Evolutionary conservation across 805 yeast genomes (phyloP).

Genomic region (Maudiozyma serrabonitensis): DNA sequence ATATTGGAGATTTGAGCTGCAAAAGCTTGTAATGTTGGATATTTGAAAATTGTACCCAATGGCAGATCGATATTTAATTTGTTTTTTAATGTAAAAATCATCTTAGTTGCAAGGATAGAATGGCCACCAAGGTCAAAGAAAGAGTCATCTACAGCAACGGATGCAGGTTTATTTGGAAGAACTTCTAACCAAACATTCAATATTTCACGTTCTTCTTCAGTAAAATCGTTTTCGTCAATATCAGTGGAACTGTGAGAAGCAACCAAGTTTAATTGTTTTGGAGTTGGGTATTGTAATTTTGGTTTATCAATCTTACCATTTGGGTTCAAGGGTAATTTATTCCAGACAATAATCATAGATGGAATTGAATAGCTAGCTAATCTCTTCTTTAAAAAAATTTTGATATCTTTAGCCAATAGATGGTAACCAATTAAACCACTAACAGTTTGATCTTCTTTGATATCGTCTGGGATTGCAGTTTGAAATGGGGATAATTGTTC

Average conservation of each 20-base stretch:
- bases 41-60: slow-evolving; percentile 78
- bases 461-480: slow-evolving; percentile 35
- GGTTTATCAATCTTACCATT: slow-evolving; percentile 98
- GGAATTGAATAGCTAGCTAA: slow-evolving; percentile 93
- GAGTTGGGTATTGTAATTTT: slow-evolving; percentile 87
- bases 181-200: slow-evolving; percentile 80
- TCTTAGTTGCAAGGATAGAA: slow-evolving; percentile 90
- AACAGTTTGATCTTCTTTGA: slow-evolving; percentile 53
- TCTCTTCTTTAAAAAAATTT: slow-evolving; percentile 74
- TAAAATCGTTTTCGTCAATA: slow-evolving; percentile 44
- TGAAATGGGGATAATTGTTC: slow-evolving; percentile 37
- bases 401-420: slow-evolving; percentile 69
- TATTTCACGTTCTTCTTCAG: slow-evolving; percentile 55
- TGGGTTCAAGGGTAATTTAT: slow-evolving; percentile 85
- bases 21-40: slow-evolving; percentile 75
- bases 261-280: slow-evolving; percentile 73
- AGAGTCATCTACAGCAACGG: slow-evolving; percentile 68
- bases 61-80: slow-evolving; percentile 73
- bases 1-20: slow-evolving; percentile 61
- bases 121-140: slow-evolving; percentile 98
- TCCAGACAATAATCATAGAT: slow-evolving; percentile 77
- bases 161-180: slow-evolving; percentile 76
- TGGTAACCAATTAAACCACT: slow-evolving; percentile 69
- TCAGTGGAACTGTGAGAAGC: slow-evolving; percentile 39
- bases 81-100: slow-evolving; percentile 88